Evolutionary conservation across 2,329 filamentous ascomycete genomes (phyloP).

Genomic region (Ophiocordyceps unilateralis): DNA sequence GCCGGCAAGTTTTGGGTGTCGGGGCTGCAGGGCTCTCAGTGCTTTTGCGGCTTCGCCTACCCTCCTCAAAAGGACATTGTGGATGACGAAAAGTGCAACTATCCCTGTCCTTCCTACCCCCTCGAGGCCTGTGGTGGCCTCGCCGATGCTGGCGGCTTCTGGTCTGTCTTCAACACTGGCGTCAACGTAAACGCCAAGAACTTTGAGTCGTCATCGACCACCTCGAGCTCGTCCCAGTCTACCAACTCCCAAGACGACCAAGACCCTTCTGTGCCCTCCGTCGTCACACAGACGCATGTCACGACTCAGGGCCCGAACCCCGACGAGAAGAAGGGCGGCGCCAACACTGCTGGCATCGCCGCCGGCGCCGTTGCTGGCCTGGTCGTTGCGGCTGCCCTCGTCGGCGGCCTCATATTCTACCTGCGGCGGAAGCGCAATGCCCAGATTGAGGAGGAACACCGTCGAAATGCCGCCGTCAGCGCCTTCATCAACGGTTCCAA

Average conservation of each 20-base stretch:
- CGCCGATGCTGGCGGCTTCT: constrained; percentile 10
- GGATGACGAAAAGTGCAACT: constrained; percentile 43
- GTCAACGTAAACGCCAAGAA: constrained; percentile 18
- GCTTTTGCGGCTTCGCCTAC: constrained; percentile 56
- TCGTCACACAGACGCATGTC: constrained; percentile 5
- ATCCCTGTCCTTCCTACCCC: constrained; percentile 45
- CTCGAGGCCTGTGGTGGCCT: constrained; percentile 40
- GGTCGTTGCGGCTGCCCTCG: constrained; percentile 45
- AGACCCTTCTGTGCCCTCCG: constrained; percentile 6
- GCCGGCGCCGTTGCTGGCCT: constrained; percentile 79
- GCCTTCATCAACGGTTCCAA: constrained; percentile 53
- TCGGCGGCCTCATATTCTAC: constrained; percentile 55
- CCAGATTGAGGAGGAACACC: constrained; percentile 70
- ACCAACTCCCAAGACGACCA: constrained; percentile 1
- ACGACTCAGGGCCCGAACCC: constrained; percentile 6
- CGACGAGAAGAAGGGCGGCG: constrained; percentile 16
- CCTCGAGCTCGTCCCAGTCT: constrained; percentile 10
- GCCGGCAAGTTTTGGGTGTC: constrained; percentile 35
- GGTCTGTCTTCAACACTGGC: constrained; percentile 34
- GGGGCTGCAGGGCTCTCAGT: constrained; percentile 44
- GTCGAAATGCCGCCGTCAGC: constrained; percentile 62
- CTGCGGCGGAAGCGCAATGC: constrained; percentile 59
- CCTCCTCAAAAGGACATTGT: constrained; percentile 40
- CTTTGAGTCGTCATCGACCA: constrained; percentile 5
- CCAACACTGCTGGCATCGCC: constrained; percentile 72